Base-by-base conservation (phyloP, 352 stramenopile genomes). In the Phytophthora fragariae region DNA sequence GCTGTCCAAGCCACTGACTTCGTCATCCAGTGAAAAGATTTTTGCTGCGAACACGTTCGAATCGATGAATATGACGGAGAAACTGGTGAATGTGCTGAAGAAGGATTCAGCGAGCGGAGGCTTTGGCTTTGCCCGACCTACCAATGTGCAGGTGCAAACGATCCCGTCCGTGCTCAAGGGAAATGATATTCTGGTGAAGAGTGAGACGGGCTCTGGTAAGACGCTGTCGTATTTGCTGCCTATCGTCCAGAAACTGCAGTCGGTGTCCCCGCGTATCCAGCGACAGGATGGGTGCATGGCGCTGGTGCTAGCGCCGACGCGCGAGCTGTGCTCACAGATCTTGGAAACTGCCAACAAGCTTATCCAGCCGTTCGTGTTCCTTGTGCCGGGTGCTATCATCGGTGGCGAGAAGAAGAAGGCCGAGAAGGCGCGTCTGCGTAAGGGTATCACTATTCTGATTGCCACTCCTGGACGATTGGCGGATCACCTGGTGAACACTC, bases 381-480 rank as follows among this genome's bases (percentile, higher is more conserved):
- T 98, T 17, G 87, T 94, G 8, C 87, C 87, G 2, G 81, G 92
- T 57, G 77, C 92, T 61, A 97, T 99, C 57, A 98, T 99, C 59
- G 97, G 97, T 82, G 97, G 97, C 41, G 95, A 97, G 53, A 95
- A 98, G 65, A 93, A 98, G 54, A 92, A 97, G 57, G 82, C 92
- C 1, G 93, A 99, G 79, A 91, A 93, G 52, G 85, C 86, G 60
- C 80, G 87, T 8, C 72, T 95, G 15, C 86, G 97, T 50, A 94
- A 97, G 67, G 98, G 98, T 9, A 98, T 98, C 29, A 95, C 99
- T 71, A 93, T 99, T 27, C 85, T 99, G 4, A 94, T 99, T 54
- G 97, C 97, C 5, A 99, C 98, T 39, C 98, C 98, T 3, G 98
- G 98, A 31, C 90, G 98, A 57, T 79, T 99, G 7, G 90, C 98